Percentiles rank a stretch among this genome's conserved stretches.
phyloP scores from a whole-genome alignment of 164 flowering plant genomes.

The Nymphaea colorata region DNA sequence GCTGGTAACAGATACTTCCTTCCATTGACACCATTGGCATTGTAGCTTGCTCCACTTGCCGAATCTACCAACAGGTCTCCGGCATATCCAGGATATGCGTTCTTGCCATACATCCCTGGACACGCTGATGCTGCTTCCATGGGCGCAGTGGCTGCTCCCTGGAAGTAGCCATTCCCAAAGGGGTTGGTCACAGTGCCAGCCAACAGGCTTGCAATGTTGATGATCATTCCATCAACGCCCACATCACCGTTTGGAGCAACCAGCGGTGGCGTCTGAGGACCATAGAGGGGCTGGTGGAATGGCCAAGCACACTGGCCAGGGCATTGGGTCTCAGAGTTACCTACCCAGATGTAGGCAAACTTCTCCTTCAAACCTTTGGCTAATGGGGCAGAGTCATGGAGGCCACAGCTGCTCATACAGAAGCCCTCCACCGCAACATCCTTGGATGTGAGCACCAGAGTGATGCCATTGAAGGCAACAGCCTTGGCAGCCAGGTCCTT shows the following conservation, averaged over 20 bases:
- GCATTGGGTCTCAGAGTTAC: conserved; percentile 46
- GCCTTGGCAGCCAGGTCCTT: conserved; percentile 13
- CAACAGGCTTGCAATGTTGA: conserved; percentile 58
- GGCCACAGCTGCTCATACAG: conserved; percentile 35
- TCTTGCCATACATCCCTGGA: conserved; percentile 58
- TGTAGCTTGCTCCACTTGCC: conserved; percentile 57
- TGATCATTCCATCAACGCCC: conserved; percentile 80
- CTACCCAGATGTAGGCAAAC: conserved; percentile 36
- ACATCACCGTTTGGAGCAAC: conserved; percentile 75
- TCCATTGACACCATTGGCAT: conserved; percentile 57
- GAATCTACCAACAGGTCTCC: conserved; percentile 49
- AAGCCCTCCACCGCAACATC: conserved; percentile 39
- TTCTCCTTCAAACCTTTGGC: background rate
- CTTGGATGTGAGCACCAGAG: conserved; percentile 23
- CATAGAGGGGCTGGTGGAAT: conserved; percentile 70
- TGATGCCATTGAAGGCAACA: conserved; percentile 8
- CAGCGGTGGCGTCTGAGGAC: conserved; percentile 69
- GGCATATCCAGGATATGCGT: conserved; percentile 75
- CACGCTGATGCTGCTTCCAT: conserved; percentile 80
- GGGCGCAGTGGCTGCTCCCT: conserved; percentile 58
- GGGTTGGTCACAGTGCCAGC: conserved; percentile 83
- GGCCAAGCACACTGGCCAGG: conserved; percentile 63
- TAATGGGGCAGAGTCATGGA: conserved; percentile 18
- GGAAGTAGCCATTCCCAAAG: conserved; percentile 52
- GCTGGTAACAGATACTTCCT: conserved; percentile 63